Evolutionary conservation across 768 basidiomycete species (phyloP).

Genomic region (Lentinula detonsa): DNA sequence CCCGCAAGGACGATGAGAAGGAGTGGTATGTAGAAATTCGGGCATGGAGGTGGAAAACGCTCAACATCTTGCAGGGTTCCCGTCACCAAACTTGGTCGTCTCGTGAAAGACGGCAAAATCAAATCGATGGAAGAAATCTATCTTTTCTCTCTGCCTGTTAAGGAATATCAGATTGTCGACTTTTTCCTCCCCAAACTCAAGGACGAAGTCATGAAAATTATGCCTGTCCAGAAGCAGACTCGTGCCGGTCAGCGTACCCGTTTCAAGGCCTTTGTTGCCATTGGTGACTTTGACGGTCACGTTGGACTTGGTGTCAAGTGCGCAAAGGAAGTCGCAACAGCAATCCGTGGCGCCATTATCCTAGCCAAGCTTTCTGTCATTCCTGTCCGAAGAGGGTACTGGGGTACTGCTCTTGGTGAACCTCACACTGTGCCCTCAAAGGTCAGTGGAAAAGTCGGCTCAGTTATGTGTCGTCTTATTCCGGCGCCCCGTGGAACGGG

Average conservation of each 20-base stretch:
- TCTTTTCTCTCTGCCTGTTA: conserved; percentile 99
- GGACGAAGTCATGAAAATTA: conserved; percentile 99
- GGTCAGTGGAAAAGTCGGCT: conserved; percentile 97
- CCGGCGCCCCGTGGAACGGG: conserved; percentile 98
- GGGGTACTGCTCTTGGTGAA: conserved; percentile 98
- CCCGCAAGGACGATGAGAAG: conserved; percentile 99
- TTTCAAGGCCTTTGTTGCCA: conserved; percentile 99
- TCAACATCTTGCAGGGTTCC: conserved; percentile 62
- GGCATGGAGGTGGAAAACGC: not conserved
- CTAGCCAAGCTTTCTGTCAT: conserved; percentile 97
- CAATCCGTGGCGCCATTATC: conserved; percentile 99
- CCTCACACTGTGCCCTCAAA: conserved; percentile 99
- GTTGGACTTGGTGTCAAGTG: conserved; percentile 99
- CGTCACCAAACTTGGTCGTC: conserved; percentile 98
- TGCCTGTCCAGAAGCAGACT: conserved; percentile 99
- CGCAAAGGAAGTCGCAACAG: conserved; percentile 99
- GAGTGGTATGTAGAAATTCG: conserved; percentile 71
- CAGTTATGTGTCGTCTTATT: conserved; percentile 98
- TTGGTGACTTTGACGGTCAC: conserved; percentile 98
- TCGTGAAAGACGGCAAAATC: conserved; percentile 99
- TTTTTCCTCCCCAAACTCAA: conserved; percentile 99
- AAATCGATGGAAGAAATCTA: conserved; percentile 99
- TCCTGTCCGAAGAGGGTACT: conserved; percentile 98
- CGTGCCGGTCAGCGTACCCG: conserved; percentile 99
- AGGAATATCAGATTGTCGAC: conserved; percentile 99